Conservation (phyloP, 2,329 filamentous ascomycete species). For the Pseudocercospora cruenta region DNA sequence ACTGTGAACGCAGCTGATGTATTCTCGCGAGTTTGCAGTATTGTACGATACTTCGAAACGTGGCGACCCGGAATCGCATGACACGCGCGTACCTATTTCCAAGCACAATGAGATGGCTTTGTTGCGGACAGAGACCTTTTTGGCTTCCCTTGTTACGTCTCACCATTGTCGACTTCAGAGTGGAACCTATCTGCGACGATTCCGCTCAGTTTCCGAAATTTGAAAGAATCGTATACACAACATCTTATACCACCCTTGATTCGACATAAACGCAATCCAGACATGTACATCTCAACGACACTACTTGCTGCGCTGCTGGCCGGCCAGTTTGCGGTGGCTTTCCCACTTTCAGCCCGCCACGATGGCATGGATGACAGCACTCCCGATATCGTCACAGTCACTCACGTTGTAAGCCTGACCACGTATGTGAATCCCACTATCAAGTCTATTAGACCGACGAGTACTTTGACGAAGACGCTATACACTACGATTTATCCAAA, state of each 20-base stretch:
- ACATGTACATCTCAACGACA: conserved; percentile 8
- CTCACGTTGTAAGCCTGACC: conserved; percentile 7
- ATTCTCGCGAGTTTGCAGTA: neutral
- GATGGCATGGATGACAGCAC: neutral
- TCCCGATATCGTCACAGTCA: conserved; percentile 4
- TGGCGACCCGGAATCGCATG: neutral
- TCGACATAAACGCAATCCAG: neutral
- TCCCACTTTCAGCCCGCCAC: conserved; percentile 1
- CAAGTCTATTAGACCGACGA: neutral
- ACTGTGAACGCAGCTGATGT: neutral
- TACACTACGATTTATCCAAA: neutral
- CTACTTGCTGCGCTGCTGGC: conserved; percentile 17
- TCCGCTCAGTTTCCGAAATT: neutral
- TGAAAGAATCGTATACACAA: neutral
- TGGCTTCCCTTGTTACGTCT: neutral
- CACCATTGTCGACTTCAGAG: conserved; percentile 1
- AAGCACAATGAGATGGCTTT: conserved; percentile 2
- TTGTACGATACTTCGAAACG: neutral
- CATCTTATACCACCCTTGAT: neutral
- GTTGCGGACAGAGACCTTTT: neutral
- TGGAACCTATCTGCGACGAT: neutral
- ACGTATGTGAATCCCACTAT: neutral
- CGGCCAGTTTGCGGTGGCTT: conserved; percentile 13
- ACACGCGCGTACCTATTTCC: neutral
- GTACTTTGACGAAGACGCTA: neutral